Evolutionary conservation across 208 protist species (phyloP), one percentile per base, ranked within the genome.

Genomic region (Trypanosoma brucei): DNA sequence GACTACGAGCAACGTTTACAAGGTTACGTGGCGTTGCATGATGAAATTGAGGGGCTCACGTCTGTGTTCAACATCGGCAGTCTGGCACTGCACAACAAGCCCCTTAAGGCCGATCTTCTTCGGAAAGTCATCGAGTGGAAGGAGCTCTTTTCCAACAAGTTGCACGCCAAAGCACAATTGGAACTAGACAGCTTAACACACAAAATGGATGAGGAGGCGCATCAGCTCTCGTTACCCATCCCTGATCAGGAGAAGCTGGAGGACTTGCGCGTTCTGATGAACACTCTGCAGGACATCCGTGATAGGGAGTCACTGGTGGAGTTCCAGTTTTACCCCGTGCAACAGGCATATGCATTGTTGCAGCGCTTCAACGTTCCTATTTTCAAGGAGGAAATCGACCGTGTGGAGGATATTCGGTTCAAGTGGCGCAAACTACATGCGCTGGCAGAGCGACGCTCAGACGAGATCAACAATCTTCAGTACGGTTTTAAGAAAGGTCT

Each of bases 321-420:
- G 70, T 88, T 95, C 59, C 81, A 94, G 64, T 95, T 98, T 57
- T 70, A 86, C 50, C 96, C 97, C 1, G 83, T 98, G 45, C 86
- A 97, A 66, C 91, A 98, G 72, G 81, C 84, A 30, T 99, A 98
- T 79, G 68, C 79, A 13, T 72, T 98, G 42, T 78, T 99, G 30
- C 79, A 91, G 71, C 81, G 84, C 30, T 95, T 97, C 79, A 88
- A 84, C 38, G 82, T 93, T 2, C 70, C 78, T 49, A 88, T 99
- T 54, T 83, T 94, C n/a, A 98, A 98, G 80, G 97, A 98, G 57
- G 97, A 99, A 80, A 70, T 86, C 42, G 96, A 98, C 64, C 85
- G 88, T 64, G 87, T 98, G n/a, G 81, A 93, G 66, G 91, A 97
- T 59, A 83, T 99, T 55, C 81, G 89, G 36, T 86, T 92, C 63